Base-by-base conservation (phyloP, 441 rosid species). In the Gossypium gossypioides region DNA sequence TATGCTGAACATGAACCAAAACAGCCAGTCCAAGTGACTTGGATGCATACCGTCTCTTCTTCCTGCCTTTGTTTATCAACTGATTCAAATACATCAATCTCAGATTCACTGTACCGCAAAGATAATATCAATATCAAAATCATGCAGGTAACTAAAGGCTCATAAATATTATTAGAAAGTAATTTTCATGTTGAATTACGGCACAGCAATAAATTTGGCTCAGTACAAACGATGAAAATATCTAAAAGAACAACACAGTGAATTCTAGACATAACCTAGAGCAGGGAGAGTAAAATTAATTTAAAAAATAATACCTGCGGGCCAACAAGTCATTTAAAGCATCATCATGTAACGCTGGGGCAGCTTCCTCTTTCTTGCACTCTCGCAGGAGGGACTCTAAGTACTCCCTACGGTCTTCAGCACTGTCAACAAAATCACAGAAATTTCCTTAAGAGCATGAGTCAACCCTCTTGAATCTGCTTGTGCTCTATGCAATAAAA, bases 321-420 rank as follows among this genome's bases (percentile, higher is more conserved):
- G 97, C 98, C 82, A 92, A 80, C 65, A 89, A 32, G 79, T 92
- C 88, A 83, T 92, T 92, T 74, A 92, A 74, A 77, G 84, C 82
- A 81, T 92, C 98, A 78, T 91, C 98, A 83, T 86, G 93, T 72
- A 92, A 81, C 40, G 91, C 98, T 65, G 96, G 98, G 51, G 92
- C 79, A 80, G 81, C 91, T 80, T 92, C 98, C 84, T 92, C 98
- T 83, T 91, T 92, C 85, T 92, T 92, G 72, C 86, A 84, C 84
- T 92, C 98, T 19, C 98, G 86, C 71, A 92, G 78, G n/a, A 92
- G 88, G 57, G 98, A 72, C 80, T 92, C 97, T 82, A 92, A 82
- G 83, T 92, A 92, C 74, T 92, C 98, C 80, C 93, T 83, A 72
- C 98, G 93, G 83, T 92, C 98, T 83, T 89, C 98, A 0, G 98